phyloP scores from a whole-genome alignment of 805 yeast genomes.

The Metschnikowia bowlesiae region DNA sequence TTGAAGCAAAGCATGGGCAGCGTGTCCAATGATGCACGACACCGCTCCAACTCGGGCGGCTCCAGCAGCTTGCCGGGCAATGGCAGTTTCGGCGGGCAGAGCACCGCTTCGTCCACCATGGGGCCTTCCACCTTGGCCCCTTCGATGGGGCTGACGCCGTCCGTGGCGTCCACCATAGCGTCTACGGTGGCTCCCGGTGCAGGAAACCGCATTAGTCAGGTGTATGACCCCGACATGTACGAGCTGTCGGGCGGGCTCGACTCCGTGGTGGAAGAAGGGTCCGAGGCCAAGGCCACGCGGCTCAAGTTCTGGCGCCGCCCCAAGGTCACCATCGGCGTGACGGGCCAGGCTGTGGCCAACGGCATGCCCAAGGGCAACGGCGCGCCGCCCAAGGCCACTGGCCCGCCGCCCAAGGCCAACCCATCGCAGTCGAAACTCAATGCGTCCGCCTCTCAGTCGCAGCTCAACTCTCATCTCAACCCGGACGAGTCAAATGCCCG shows the following conservation, averaged over 20 bases:
- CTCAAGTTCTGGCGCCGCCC: constrained; percentile 44
- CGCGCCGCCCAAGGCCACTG: background rate
- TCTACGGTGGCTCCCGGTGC: background rate
- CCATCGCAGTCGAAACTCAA: background rate
- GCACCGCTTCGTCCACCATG: background rate
- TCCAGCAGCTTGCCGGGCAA: background rate
- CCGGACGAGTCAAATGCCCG: constrained; percentile 9
- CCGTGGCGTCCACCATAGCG: background rate
- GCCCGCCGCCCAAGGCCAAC: background rate
- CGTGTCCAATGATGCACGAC: background rate
- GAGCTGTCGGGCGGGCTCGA: constrained; percentile 9
- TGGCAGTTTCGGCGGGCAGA: background rate
- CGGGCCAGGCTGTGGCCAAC: background rate
- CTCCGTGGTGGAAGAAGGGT: constrained; percentile 15
- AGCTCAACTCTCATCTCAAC: background rate
- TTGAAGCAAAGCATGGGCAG: background rate
- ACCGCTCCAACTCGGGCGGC: background rate
- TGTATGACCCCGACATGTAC: constrained; percentile 8
- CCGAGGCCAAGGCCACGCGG: constrained; percentile 38
- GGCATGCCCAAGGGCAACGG: background rate
- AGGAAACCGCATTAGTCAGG: constrained; percentile 5
- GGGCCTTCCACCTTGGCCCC: background rate
- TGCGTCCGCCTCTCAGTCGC: background rate
- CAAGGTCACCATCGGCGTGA: constrained; percentile 23
- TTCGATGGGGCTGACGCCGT: background rate